Conservation (phyloP, 2,329 filamentous ascomycete species). For the Aspergillus tanneri region DNA sequence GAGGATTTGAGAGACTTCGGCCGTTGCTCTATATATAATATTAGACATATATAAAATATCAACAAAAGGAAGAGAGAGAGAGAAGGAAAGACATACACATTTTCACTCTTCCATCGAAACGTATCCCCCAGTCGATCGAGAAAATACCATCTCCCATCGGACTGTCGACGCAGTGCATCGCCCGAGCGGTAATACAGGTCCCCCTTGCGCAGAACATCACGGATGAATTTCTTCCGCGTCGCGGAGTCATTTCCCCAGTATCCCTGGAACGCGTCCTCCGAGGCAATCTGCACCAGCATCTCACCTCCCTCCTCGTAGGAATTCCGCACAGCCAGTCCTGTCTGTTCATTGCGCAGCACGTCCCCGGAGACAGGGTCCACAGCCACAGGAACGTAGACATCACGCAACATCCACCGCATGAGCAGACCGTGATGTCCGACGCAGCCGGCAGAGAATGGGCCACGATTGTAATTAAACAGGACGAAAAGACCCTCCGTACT, state of each 20-base stretch:
- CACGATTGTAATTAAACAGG: constrained; percentile 59
- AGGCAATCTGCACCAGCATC: constrained; percentile 64
- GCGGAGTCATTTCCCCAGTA: constrained; percentile 69
- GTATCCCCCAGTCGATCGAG: constrained; percentile 70
- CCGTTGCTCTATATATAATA: constrained; percentile 44
- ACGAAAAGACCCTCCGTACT: constrained; percentile 70
- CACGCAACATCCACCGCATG: constrained; percentile 52
- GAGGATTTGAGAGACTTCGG: constrained; percentile 65
- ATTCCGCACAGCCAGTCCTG: constrained; percentile 64
- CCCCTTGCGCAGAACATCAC: constrained; percentile 64
- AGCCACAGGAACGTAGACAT: constrained; percentile 64
- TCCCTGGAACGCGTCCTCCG: constrained; percentile 62
- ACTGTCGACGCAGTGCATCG: constrained; percentile 62
- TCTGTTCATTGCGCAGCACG: constrained; percentile 64
- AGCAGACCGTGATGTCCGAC: constrained; percentile 72
- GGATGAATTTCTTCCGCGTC: constrained; percentile 64
- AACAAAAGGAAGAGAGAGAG: too few relatives aligned
- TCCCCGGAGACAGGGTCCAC: constrained; percentile 68
- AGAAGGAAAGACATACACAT: constrained; percentile 49
- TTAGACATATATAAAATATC: not conserved
- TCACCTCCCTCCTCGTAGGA: constrained; percentile 71
- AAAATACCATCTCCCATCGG: constrained; percentile 68
- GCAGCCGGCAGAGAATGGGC: constrained; percentile 61
- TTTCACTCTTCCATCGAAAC: constrained; percentile 72
- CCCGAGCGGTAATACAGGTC: constrained; percentile 69